Evolutionary conservation across 306 rosid species (phyloP), one percentile per base, ranked within the genome.

Genomic region (Carpinus viminea): DNA sequence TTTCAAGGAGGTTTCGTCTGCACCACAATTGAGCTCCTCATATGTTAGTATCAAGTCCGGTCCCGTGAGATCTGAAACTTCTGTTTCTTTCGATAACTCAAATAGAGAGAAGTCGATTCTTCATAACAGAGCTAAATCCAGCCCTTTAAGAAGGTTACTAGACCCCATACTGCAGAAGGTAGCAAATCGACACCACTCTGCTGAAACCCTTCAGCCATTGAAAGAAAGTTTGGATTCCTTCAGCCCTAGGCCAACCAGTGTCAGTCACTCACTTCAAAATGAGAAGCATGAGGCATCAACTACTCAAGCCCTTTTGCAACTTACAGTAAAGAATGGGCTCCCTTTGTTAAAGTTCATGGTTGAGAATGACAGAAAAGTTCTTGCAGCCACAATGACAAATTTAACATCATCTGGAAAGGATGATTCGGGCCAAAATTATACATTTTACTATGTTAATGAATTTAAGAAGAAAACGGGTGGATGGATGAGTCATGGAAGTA

Each of bases 371-470:
- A 84, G 77, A 46, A 88, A 79, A 74, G 81, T 90, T 78, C 85
- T 95, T 75, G 90, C 82, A n/a, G 93, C 97, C 81, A 88, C 97
- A 26, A 82, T 79, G 86, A 91, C 78, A 77, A 90, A 80, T 61
- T 72, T 87, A 38, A 53, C 84, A 78, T 82, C 91, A 4, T 75
- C 87, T 5, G 92, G 81, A 75, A 91, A 95, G 83, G 92, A 92
- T 47, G 90, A 80, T 50, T 82, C 70, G 2, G 90, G 86, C 73
- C 90, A 77, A 80, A 85, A 71, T 85, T 90, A 88, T 76, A 88
- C 91, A 20, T 91, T 92, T 89, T 92, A 89, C 85, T 81, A 59
- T 52, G 91, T 95, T 52, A 85, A 92, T 74, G 97, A 95, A 88
- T 80, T 90, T 7, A 95, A 91, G 90, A 90, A 84, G 81, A 92